phyloP scores from a whole-genome alignment of 1,139 yeast species.

The Pichia norvegensis region DNA sequence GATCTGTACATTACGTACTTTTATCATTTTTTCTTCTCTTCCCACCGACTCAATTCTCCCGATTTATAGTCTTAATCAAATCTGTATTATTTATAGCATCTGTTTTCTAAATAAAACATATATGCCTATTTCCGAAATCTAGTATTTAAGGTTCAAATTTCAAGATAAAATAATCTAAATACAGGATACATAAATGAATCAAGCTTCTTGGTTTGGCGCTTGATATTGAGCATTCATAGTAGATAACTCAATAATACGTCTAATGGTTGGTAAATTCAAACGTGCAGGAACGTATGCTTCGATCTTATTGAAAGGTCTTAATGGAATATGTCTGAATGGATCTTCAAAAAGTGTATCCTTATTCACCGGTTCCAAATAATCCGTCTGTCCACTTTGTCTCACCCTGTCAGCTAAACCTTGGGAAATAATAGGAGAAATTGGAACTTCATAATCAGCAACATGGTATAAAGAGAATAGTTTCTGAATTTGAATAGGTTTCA shows the following conservation, averaged over 20 bases:
- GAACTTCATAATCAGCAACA: conserved; percentile 93
- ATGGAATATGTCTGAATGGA: conserved; percentile 79
- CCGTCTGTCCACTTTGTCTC: conserved; percentile 56
- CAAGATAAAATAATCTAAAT: too few relatives aligned
- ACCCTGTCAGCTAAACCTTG: conserved; percentile 82
- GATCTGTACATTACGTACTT: too few relatives aligned
- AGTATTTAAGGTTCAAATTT: background rate
- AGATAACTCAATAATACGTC: conserved; percentile 83
- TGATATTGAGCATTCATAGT: conserved; percentile 58
- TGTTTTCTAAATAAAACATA: too few relatives aligned
- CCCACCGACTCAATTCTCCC: background rate
- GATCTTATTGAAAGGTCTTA: conserved; percentile 80
- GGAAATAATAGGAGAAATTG: conserved; percentile 77
- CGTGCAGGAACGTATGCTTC: conserved; percentile 97
- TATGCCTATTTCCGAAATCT: too few relatives aligned
- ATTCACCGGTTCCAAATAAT: conserved; percentile 59
- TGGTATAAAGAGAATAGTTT: conserved; percentile 82
- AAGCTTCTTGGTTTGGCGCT: background rate
- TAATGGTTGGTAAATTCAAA: conserved; percentile 81
- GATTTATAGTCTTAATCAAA: background rate
- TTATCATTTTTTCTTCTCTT: background rate
- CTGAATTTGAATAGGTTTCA: conserved; percentile 91
- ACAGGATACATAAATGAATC: background rate
- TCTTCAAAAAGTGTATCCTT: conserved; percentile 81
- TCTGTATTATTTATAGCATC: background rate